A percentile compares a stretch with the other conserved stretches of the same genome.
Evolutionary conservation across 768 basidiomycete species (phyloP).

Genomic region (Chalciporus chontae): DNA sequence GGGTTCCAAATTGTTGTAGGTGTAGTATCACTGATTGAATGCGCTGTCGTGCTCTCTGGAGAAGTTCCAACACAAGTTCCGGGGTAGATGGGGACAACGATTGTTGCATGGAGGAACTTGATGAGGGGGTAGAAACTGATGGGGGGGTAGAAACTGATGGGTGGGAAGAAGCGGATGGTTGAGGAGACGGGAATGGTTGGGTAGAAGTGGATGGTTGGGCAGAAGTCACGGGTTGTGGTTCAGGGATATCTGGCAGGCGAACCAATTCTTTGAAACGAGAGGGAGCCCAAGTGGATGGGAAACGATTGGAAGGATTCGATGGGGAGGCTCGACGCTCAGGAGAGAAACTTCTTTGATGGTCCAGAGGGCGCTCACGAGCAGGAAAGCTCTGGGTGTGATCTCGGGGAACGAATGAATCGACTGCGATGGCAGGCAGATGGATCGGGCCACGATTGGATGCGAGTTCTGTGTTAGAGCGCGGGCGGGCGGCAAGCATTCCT

Average conservation of each 20-base stretch:
- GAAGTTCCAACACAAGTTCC: conserved; percentile 56
- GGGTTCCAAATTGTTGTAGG: conserved; percentile 46
- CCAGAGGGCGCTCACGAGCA: not conserved
- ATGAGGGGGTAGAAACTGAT: too few relatives aligned
- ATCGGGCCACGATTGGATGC: conserved; percentile 4
- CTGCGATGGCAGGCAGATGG: conserved; percentile 8
- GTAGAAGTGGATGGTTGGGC: not conserved
- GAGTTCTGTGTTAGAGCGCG: conserved; percentile 28
- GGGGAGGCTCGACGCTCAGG: not conserved
- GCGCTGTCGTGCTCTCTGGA: conserved; percentile 49
- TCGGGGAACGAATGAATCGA: conserved; percentile 11
- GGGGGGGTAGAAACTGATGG: not conserved
- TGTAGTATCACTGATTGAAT: conserved; percentile 61
- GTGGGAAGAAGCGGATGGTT: too few relatives aligned
- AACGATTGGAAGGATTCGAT: not conserved
- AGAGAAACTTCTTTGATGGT: conserved; percentile 2
- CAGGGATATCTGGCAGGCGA: conserved; percentile 7
- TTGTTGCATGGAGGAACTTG: conserved; percentile 36
- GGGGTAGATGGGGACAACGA: conserved; percentile 51
- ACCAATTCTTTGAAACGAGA: conserved; percentile 6
- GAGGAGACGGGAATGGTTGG: not conserved
- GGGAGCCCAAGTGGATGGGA: not conserved
- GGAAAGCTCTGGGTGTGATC: conserved; percentile 17
- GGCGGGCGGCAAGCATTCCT: conserved; percentile 6
- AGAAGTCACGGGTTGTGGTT: not conserved